Base-by-base conservation (phyloP, 768 basidiomycete species). In the Tulasnella sp. region DNA sequence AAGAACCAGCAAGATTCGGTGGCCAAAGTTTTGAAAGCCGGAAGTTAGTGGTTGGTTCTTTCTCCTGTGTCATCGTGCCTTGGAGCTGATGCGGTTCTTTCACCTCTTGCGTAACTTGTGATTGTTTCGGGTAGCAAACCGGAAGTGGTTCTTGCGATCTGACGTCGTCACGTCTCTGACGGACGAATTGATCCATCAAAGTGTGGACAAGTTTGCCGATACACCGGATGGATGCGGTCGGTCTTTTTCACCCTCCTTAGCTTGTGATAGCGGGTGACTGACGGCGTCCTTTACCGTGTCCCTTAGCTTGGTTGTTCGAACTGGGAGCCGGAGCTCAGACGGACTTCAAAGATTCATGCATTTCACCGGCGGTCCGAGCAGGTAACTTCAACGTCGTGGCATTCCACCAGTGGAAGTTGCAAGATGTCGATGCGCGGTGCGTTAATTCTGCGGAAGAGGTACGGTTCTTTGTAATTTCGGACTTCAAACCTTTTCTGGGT, bases 131-230 rank as follows among this genome's bases (percentile, higher is more conserved):
- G n/a, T 81, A 93, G 93, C 90, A 57, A 92, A 93, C 11, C 87
- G 93, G 69, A 93, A 94, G 82, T 95, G 95, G 95, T 96, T 91
- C 85, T 93, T 97, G 80, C 93, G 95, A 78, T 94, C 93, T 16
- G 89, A 92, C 18, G 86, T 97, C 80, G 91, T 96, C 77, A 89
- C 86, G n/a, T 91, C 92, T 0, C 88, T 98, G 57, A 91, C 93
- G 2, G 96, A 98, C 83, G 93, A 95, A 37, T 87, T 95, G 80
- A 90, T 96, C 83, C 91, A 92, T 82, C 86, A 91, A 78, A 96
- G 96, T 1, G 93, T 96, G 40, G 79, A 90, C 35, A 88, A 92
- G 81, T 98, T 98, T 84, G 86, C 91, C 1, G 87, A 91, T 81
- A 92, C 93, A 23, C 95, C 95, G 0, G 90, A 94, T 80, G 96